Conservation (phyloP, 164 flowering plant species). For the Magnolia sinica region DNA sequence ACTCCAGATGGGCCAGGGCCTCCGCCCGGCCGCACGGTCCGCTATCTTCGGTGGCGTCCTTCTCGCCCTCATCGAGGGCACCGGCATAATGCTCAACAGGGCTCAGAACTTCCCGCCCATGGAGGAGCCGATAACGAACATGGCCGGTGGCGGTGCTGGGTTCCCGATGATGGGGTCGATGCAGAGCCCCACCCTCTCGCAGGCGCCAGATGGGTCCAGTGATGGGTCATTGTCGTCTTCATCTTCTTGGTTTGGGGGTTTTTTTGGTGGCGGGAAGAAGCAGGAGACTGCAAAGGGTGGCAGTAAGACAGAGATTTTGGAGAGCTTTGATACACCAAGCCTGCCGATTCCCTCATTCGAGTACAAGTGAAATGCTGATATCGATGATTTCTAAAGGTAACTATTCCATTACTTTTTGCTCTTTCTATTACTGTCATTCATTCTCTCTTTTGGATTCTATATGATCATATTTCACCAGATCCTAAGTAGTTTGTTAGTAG, state of each 20-base stretch:
- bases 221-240: slow-evolving; percentile 16
- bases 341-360: slow-evolving; percentile 56
- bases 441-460: too few species aligned
- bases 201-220: slow-evolving; percentile 6
- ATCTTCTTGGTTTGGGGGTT: slow-evolving; percentile 71
- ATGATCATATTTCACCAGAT: too few species aligned
- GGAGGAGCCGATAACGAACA: slow-evolving; percentile 41
- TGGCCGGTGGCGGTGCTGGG: slow-evolving; percentile 27
- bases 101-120: slow-evolving; percentile 42
- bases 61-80: slow-evolving; percentile 83
- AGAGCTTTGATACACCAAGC: slow-evolving; percentile 61
- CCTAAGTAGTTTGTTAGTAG: too few species aligned
- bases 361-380: slow-evolving; percentile 37
- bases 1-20: slow-evolving; percentile 75
- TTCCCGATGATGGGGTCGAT: slow-evolving; percentile 23
- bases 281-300: slow-evolving; percentile 26
- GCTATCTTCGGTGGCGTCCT: slow-evolving; percentile 71
- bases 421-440: too few species aligned
- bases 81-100: slow-evolving; percentile 68
- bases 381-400: neutral
- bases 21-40: slow-evolving; percentile 52
- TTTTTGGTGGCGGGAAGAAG: slow-evolving; percentile 53
- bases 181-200: neutral
- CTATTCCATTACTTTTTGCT: neutral
- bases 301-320: slow-evolving; percentile 53